Percentiles rank a stretch among this genome's conserved stretches.
Conservation (phyloP, 352 stramenopile genomes). For the Phytopythium chamaehyphon region DNA sequence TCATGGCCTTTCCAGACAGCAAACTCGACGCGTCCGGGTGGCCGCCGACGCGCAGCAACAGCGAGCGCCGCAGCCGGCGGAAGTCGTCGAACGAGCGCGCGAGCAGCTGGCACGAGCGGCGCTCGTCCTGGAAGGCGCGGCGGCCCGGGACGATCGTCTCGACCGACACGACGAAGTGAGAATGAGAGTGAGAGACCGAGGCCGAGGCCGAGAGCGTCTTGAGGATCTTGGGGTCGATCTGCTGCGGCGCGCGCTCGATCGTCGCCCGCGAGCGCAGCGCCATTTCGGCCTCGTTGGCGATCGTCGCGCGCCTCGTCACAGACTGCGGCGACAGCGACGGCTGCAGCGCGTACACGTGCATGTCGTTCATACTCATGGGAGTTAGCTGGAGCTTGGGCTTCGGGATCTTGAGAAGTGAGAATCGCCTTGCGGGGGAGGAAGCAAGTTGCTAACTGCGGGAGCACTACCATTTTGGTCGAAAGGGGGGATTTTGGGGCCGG, state of each 20-base stretch:
- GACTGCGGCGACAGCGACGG: slow-evolving; percentile 39
- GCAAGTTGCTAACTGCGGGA: slow-evolving; percentile 9
- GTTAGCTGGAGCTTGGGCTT: neutral
- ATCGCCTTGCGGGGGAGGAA: slow-evolving; percentile 2
- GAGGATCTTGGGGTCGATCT: slow-evolving; percentile 75
- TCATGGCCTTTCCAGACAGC: slow-evolving; percentile 29
- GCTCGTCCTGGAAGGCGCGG: slow-evolving; percentile 51
- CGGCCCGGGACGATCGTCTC: slow-evolving; percentile 62
- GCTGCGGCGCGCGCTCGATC: slow-evolving; percentile 41
- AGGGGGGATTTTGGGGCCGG: too few relatives aligned
- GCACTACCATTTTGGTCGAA: too few relatives aligned
- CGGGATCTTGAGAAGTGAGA: neutral
- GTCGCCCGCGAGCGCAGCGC: slow-evolving; percentile 18
- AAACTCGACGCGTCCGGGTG: slow-evolving; percentile 32
- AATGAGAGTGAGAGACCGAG: too few relatives aligned
- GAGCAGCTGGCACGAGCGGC: slow-evolving; percentile 65
- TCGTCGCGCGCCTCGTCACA: slow-evolving; percentile 29
- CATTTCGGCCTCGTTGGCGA: slow-evolving; percentile 33
- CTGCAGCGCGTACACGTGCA: slow-evolving; percentile 32
- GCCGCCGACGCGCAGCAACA: slow-evolving; percentile 55
- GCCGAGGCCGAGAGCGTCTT: slow-evolving; percentile 77
- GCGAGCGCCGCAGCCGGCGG: slow-evolving; percentile 64
- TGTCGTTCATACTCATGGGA: slow-evolving; percentile 15
- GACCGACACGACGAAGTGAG: slow-evolving; percentile 79
- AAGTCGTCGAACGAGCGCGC: slow-evolving; percentile 80